phyloP scores from a whole-genome alignment of 768 basidiomycete genomes.

The Leccinum subtestaceum region DNA sequence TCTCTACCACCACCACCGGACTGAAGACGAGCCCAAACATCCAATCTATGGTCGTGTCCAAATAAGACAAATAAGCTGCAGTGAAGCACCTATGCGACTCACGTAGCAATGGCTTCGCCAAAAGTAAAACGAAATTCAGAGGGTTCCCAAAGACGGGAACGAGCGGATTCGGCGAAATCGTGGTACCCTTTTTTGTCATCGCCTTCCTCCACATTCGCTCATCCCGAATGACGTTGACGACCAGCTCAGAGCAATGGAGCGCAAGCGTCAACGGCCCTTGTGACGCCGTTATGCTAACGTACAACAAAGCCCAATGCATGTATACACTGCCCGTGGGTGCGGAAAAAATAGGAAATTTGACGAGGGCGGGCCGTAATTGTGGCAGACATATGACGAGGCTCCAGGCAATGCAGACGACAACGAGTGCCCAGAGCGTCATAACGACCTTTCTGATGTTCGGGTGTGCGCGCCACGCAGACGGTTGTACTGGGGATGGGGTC shows the following conservation, averaged over 20 bases:
- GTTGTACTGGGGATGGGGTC: slow-evolving; percentile 15
- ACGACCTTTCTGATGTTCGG: slow-evolving; percentile 21
- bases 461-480: slow-evolving; percentile 30
- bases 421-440: slow-evolving; percentile 24
- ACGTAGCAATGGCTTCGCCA: slow-evolving; percentile 29
- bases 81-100: slow-evolving; percentile 1
- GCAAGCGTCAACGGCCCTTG: slow-evolving; percentile 29
- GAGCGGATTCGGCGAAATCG: slow-evolving; percentile 19
- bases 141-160: slow-evolving; percentile 18
- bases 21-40: slow-evolving; percentile 31
- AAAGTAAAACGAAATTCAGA: slow-evolving; percentile 14
- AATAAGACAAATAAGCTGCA: not conserved
- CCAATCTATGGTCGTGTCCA: slow-evolving; percentile 22
- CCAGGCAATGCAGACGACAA: slow-evolving; percentile 21
- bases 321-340: no score
- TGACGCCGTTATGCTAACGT: slow-evolving; percentile 21
- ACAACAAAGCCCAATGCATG: slow-evolving; percentile 26
- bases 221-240: slow-evolving; percentile 28
- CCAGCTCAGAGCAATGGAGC: slow-evolving; percentile 28
- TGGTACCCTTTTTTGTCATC: slow-evolving; percentile 13
- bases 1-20: not conserved
- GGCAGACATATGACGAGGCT: not conserved
- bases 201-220: slow-evolving; percentile 29
- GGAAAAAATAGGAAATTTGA: no score
- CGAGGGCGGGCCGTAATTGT: no score